Conservation (phyloP, 306 rosid genomes). For the Lupinus albus region DNA sequence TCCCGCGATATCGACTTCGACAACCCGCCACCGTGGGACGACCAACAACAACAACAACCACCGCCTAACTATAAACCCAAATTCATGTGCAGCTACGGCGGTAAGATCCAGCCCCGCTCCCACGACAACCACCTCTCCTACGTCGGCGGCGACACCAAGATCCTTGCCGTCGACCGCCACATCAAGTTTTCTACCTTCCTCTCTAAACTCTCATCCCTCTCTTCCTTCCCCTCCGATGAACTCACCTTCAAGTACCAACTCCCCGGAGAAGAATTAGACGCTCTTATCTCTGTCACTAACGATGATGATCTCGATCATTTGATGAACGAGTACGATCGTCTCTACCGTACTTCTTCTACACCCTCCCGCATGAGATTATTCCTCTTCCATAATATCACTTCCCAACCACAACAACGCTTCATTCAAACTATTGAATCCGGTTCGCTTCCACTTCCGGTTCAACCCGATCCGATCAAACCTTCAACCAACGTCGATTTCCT, state of each 20-base stretch:
- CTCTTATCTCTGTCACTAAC: slow-evolving; percentile 84
- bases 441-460: slow-evolving; percentile 18
- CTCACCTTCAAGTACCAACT: slow-evolving; percentile 91
- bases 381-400: slow-evolving; percentile 42
- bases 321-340: slow-evolving; percentile 98
- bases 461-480: slow-evolving; percentile 49
- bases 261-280: slow-evolving; percentile 94
- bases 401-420: slow-evolving; percentile 27
- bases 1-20: slow-evolving; percentile 87
- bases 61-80: slow-evolving; percentile 65
- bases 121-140: slow-evolving; percentile 90
- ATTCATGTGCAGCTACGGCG: slow-evolving; percentile 94
- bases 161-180: slow-evolving; percentile 82
- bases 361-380: slow-evolving; percentile 86
- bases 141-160: slow-evolving; percentile 91
- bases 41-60: slow-evolving; percentile 40
- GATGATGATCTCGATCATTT: slow-evolving; percentile 94
- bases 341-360: slow-evolving; percentile 63
- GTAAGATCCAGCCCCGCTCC: slow-evolving; percentile 90
- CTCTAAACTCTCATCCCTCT: slow-evolving; percentile 66
- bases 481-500: slow-evolving; percentile 54
- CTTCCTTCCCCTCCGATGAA: slow-evolving; percentile 39
- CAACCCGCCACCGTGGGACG: slow-evolving; percentile 88
- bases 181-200: slow-evolving; percentile 59
- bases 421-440: slow-evolving; percentile 55